phyloP scores from a whole-genome alignment of 306 rosid genomes.

The Elaeagnus macrophylla region DNA sequence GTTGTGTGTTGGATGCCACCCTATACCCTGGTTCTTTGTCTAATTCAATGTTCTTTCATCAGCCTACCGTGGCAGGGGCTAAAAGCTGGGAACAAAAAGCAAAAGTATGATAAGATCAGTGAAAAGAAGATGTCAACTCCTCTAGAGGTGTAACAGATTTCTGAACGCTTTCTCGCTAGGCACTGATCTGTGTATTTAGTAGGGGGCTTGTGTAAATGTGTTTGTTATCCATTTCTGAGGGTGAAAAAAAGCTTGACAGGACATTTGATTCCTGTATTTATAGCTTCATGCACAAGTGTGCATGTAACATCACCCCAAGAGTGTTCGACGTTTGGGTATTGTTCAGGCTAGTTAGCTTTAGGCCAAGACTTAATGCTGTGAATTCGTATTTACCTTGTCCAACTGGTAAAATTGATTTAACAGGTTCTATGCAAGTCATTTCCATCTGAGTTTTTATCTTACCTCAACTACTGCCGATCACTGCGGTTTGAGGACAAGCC shows the following conservation, averaged over 20 bases:
- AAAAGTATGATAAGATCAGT: constrained; percentile 89
- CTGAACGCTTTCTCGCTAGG: background rate
- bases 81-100: constrained; percentile 96
- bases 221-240: no score
- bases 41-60: constrained; percentile 20
- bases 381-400: background rate
- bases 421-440: constrained; percentile 88
- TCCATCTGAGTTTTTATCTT: constrained; percentile 92
- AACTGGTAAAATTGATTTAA: constrained; percentile 13
- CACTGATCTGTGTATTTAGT: background rate
- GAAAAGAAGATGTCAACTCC: constrained; percentile 90
- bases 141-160: constrained; percentile 58
- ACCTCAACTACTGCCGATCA: constrained; percentile 91
- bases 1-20: constrained; percentile 9
- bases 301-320: no score
- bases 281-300: no score
- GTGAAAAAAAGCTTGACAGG: no score
- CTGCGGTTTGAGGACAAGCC: constrained; percentile 98
- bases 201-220: no score
- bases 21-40: constrained; percentile 2
- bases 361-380: background rate
- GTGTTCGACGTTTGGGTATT: no score
- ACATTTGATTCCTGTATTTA: no score
- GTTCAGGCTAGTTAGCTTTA: background rate
- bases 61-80: constrained; percentile 99